phyloP scores from a whole-genome alignment of 1,284 basidiomycete genomes.

The Meripilus lineatus region DNA sequence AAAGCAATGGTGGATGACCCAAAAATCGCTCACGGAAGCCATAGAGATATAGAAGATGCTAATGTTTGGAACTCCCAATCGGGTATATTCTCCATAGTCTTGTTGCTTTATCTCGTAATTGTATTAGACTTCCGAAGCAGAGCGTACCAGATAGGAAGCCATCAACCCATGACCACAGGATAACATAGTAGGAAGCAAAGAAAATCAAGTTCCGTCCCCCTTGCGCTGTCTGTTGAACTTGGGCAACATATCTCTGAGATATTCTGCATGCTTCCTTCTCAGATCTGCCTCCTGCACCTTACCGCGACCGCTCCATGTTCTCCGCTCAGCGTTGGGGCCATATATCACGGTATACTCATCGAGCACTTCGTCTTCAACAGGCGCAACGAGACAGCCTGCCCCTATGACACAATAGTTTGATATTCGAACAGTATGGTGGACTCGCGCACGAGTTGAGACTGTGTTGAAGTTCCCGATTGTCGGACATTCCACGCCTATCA shows the following conservation, averaged over 20 bases:
- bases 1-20: too few species aligned
- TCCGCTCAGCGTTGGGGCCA: slow-evolving; percentile 66
- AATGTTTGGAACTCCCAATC: too few species aligned
- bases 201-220: slow-evolving; percentile 12
- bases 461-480: slow-evolving; percentile 83
- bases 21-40: too few species aligned
- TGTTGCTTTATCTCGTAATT: too few species aligned
- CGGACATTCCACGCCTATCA: slow-evolving; percentile 79
- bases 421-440: slow-evolving; percentile 76
- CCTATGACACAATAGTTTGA: slow-evolving; percentile 81
- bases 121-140: too few species aligned
- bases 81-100: too few species aligned
- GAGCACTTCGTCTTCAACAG: slow-evolving; percentile 70
- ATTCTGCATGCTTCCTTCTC: slow-evolving; percentile 85
- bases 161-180: too few species aligned
- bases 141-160: too few species aligned
- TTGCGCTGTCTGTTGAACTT: slow-evolving; percentile 71
- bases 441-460: slow-evolving; percentile 74
- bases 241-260: slow-evolving; percentile 84
- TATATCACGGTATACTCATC: slow-evolving; percentile 87
- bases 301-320: slow-evolving; percentile 84
- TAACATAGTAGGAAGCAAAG: too few species aligned
- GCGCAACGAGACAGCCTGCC: slow-evolving; percentile 70
- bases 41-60: too few species aligned
- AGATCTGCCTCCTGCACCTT: slow-evolving; percentile 81